A percentile compares a stretch with the other conserved stretches of the same genome.
phyloP scores from a whole-genome alignment of 225 moss, liverwort and hornwort genomes.

The Marchantia polymorpha region DNA sequence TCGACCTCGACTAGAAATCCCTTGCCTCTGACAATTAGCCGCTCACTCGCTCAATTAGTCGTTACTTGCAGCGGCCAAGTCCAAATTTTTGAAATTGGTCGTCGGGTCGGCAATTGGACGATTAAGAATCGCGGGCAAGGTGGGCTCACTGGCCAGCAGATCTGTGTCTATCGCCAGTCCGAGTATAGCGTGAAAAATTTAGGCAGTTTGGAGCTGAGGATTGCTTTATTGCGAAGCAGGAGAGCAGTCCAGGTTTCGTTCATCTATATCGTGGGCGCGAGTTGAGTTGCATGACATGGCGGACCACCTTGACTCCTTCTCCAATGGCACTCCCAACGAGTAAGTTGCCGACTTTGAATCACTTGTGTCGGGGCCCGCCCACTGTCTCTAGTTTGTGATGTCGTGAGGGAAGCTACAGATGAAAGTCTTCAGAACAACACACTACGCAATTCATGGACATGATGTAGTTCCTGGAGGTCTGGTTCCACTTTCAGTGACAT shows the following conservation, averaged over 20 bases:
- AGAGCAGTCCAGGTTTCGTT: conserved; percentile 10
- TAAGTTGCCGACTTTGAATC: conserved; percentile 18
- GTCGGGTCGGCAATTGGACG: neutral
- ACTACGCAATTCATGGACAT: neutral
- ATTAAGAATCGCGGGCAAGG: neutral
- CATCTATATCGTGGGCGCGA: neutral
- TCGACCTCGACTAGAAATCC: conserved; percentile 4
- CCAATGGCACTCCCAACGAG: conserved; percentile 30
- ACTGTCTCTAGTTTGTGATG: neutral
- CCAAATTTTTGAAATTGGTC: neutral
- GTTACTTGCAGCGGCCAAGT: conserved; percentile 1
- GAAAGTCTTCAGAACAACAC: neutral
- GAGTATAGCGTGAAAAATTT: neutral
- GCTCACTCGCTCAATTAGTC: neutral
- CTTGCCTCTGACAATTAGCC: neutral
- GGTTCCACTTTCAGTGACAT: neutral
- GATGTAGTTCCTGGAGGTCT: neutral
- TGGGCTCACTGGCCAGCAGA: conserved; percentile 9
- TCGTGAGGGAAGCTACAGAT: conserved; percentile 1
- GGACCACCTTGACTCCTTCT: conserved; percentile 24
- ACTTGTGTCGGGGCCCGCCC: neutral
- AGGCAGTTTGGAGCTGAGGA: conserved; percentile 16
- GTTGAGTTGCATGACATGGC: conserved; percentile 27
- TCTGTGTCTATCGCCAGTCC: neutral
- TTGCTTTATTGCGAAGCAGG: neutral